phyloP scores from a whole-genome alignment of 208 protist genomes.

The Entamoeba invadens region DNA sequence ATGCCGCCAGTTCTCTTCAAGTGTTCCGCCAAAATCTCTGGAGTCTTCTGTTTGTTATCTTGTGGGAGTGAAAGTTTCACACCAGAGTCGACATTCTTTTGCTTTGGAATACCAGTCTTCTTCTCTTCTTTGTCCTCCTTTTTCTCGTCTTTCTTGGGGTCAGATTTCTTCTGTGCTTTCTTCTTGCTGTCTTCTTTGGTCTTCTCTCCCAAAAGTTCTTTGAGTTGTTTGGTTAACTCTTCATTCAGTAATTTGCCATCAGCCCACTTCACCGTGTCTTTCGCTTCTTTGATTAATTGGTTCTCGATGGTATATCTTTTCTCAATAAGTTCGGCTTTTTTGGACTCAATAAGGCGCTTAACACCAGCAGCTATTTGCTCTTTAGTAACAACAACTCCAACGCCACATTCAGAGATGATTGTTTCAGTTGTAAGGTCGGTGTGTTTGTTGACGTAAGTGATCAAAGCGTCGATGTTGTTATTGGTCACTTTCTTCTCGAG shows the following conservation, averaged over 20 bases:
- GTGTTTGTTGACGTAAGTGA: not conserved
- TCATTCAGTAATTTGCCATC: not conserved
- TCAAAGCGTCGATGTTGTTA: not conserved
- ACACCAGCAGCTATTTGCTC: not conserved
- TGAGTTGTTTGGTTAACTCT: not conserved
- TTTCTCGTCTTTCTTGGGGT: not conserved
- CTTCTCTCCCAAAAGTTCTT: not conserved
- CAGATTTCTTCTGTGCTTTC: not conserved
- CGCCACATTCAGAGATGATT: not conserved
- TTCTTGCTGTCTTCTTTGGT: not conserved
- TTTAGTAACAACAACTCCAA: not conserved
- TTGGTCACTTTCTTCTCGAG: not conserved
- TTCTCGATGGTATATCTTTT: not conserved
- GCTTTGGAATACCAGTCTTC: not conserved
- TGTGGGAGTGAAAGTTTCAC: not conserved
- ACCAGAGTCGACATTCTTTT: not conserved
- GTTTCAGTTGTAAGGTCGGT: not conserved
- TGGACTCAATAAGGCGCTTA: not conserved
- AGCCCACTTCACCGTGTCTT: not conserved
- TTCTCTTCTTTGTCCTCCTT: not conserved
- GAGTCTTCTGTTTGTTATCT: not conserved
- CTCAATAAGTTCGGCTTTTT: not conserved
- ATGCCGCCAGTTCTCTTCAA: not conserved
- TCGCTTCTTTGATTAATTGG: not conserved
- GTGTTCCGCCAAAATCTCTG: not conserved